These are phyloP conservation scores for Candida ulmi DNA, from an alignment of 805 yeast genomes.

Conservation along the genomic window DNA sequence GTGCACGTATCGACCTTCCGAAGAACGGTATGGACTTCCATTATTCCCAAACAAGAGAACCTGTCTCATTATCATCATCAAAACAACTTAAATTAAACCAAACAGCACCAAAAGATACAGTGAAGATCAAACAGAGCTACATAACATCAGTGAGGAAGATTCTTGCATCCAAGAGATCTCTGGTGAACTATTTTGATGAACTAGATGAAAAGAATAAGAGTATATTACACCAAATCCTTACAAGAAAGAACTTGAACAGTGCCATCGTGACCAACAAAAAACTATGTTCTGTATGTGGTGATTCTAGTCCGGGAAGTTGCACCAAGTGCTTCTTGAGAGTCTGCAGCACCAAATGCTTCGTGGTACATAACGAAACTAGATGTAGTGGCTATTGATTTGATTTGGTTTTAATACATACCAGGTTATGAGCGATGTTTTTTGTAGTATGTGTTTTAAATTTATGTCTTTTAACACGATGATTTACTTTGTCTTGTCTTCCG, in stretches of 20 bases:
- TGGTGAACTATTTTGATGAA: slow-evolving; percentile 37
- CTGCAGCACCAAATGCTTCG: slow-evolving; percentile 35
- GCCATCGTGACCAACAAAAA: slow-evolving; percentile 31
- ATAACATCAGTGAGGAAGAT: slow-evolving; percentile 31
- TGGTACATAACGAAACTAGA: slow-evolving; percentile 38
- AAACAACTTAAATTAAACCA: slow-evolving; percentile 1
- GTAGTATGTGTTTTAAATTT: background rate
- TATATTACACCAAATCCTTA: slow-evolving; percentile 21
- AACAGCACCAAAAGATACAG: slow-evolving; percentile 8
- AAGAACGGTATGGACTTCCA: slow-evolving; percentile 23
- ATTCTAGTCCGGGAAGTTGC: slow-evolving; percentile 35
- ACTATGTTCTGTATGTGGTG: slow-evolving; percentile 42
- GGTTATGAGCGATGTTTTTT: background rate
- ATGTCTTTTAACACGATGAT: too few species aligned
- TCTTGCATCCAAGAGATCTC: slow-evolving; percentile 33
- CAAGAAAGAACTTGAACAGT: slow-evolving; percentile 25
- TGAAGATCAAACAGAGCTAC: slow-evolving; percentile 21
- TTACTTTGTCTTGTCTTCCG: too few species aligned
- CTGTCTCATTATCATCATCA: slow-evolving; percentile 5
- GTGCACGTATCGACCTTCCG: slow-evolving; percentile 32
- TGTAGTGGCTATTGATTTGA: slow-evolving; percentile 27
- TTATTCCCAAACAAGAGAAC: slow-evolving; percentile 12
- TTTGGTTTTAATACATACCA: background rate
- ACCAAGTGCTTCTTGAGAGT: slow-evolving; percentile 35
- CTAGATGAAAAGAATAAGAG: slow-evolving; percentile 30